Conservation (phyloP, 805 yeast species). For the Pichia occidentalis region DNA sequence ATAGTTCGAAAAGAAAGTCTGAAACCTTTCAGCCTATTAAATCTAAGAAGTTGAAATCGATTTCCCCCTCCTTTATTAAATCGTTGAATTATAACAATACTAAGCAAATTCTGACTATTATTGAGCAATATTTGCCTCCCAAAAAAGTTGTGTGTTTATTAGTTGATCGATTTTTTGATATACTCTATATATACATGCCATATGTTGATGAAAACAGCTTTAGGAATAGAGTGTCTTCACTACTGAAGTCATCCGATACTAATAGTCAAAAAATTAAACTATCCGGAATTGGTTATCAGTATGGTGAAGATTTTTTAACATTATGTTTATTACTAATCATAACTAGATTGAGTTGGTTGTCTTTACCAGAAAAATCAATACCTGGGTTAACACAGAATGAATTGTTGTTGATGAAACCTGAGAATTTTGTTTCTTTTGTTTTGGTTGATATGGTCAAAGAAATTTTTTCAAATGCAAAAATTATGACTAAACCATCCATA, state of each 20-base stretch:
- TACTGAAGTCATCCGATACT: constrained; percentile 39
- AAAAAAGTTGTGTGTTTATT: constrained; percentile 49
- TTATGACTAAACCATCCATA: constrained; percentile 39
- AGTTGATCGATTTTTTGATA: constrained; percentile 51
- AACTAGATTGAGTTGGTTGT: constrained; percentile 49
- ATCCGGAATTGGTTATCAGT: constrained; percentile 30
- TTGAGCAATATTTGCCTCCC: constrained; percentile 45
- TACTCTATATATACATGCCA: constrained; percentile 60
- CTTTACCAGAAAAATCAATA: constrained; percentile 38
- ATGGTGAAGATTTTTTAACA: constrained; percentile 39
- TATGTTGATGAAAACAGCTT: constrained; percentile 54
- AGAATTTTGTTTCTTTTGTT: constrained; percentile 35
- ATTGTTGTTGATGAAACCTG: constrained; percentile 32
- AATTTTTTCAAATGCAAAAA: constrained; percentile 35
- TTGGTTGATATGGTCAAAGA: constrained; percentile 41
- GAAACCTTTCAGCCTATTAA: constrained; percentile 9
- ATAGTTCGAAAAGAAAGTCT: constrained; percentile 10
- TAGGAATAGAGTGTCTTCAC: constrained; percentile 35
- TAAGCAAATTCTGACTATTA: constrained; percentile 33
- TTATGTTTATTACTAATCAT: constrained; percentile 48
- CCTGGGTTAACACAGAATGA: constrained; percentile 29
- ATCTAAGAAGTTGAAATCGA: constrained; percentile 22
- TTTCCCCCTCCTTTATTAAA: constrained; percentile 30
- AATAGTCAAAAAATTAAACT: constrained; percentile 26
- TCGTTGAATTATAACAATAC: constrained; percentile 35